Evolutionary conservation across 2,329 filamentous ascomycete species (phyloP), one percentile per base, ranked within the genome.

Genomic region (Cordyceps cateniannulata): DNA sequence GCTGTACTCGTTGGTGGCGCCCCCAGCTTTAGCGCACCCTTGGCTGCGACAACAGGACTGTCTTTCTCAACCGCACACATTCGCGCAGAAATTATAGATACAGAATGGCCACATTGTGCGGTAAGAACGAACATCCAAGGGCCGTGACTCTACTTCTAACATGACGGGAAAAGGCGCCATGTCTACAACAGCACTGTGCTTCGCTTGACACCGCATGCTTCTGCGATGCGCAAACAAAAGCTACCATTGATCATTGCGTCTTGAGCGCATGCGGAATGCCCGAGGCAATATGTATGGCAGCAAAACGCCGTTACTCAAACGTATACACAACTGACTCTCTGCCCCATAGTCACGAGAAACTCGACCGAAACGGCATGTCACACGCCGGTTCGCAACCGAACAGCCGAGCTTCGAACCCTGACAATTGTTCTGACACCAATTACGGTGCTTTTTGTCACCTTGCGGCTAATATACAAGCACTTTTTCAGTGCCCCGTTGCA

Each of bases 381-480:
- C 1, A 62, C 61, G 7, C 61, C 61, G 1, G 50, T 59, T 3
- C 54, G 61, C 22, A 51, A 40, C 8, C 29, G 32, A 14, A 42
- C 44, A 3, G 24, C 7, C 29, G 32, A 50, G 18, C 53, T 62
- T n/a, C 59, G 50, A 22, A 29, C 42, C 3, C 24, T 62, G 50
- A 45, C 40, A 9, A 25, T 49, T n/a, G 29, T 32, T n/a, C 25
- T 59, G 18, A 52, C 53, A 9, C 61, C 59, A 8, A 10, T 59
- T 9, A 35, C 64, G 0, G 65, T 72, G 20, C 64, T 71, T 45
- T 70, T 75, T 49, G 68, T 78, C 18, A 62, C 70, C 3, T 60
- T 73, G 14, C 14, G 44, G 6, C 14, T 47, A 12, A 47, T 4
- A 10, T 72, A 69, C 49, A 72, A 69, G 40, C 64, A 73, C n/a